Conservation (phyloP, 2,329 filamentous ascomycete genomes). For the Laburnicola sp. region DNA sequence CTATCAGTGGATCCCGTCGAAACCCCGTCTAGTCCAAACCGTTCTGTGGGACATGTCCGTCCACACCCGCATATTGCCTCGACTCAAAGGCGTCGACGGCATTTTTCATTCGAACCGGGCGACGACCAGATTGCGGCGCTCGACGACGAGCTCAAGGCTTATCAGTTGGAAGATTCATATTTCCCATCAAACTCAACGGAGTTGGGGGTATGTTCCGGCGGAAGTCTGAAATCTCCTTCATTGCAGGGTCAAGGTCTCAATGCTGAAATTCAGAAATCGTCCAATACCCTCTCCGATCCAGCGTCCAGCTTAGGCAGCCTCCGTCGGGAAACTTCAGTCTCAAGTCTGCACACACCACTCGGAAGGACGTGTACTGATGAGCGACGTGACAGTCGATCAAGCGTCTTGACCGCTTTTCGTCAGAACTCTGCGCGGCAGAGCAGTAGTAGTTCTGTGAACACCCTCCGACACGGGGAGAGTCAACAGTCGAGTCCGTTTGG, state of each 20-base stretch:
- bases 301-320: constrained; percentile 34
- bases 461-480: constrained; percentile 14
- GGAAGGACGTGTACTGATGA: constrained; percentile 21
- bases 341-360: constrained; percentile 43
- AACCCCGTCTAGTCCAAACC: constrained; percentile 3
- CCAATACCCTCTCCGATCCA: constrained; percentile 52
- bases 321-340: constrained; percentile 44
- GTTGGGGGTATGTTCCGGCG: constrained; percentile 5
- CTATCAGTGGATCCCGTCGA: background rate
- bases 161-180: constrained; percentile 10
- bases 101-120: constrained; percentile 51
- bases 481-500: constrained; percentile 18
- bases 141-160: constrained; percentile 13
- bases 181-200: constrained; percentile 9
- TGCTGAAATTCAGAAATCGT: constrained; percentile 25
- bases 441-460: constrained; percentile 25
- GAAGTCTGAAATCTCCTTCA: background rate
- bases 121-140: constrained; percentile 41
- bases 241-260: constrained; percentile 4
- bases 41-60: constrained; percentile 13
- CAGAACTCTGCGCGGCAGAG: constrained; percentile 20
- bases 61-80: constrained; percentile 26
- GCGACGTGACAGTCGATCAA: constrained; percentile 34
- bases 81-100: constrained; percentile 28
- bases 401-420: constrained; percentile 34